Evolutionary conservation across 306 rosid genomes (phyloP).

Genomic region (Acacia melanoxylon): DNA sequence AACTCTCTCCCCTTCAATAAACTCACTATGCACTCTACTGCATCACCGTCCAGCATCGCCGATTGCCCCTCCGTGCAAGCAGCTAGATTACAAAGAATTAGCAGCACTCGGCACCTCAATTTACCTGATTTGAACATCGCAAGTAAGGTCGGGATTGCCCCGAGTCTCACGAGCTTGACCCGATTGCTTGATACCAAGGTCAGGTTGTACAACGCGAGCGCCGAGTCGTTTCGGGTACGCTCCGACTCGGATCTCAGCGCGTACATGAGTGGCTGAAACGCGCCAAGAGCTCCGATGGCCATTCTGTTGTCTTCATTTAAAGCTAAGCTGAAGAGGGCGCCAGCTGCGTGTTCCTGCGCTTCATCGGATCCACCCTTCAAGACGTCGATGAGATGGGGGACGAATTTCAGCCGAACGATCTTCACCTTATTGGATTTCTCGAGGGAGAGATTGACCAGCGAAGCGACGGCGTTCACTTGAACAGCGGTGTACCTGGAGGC

Average conservation of each 20-base stretch:
- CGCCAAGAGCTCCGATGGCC: constrained; percentile 91
- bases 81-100: constrained; percentile 78
- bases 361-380: constrained; percentile 66
- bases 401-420: constrained; percentile 80
- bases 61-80: constrained; percentile 67
- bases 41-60: constrained; percentile 78
- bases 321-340: constrained; percentile 84
- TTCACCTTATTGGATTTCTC: constrained; percentile 79
- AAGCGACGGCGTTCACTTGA: constrained; percentile 76
- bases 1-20: constrained; percentile 54
- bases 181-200: constrained; percentile 75
- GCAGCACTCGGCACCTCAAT: constrained; percentile 52
- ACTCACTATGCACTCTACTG: constrained; percentile 64
- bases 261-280: constrained; percentile 78
- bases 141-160: constrained; percentile 56
- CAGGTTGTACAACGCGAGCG: constrained; percentile 79
- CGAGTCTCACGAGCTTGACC: constrained; percentile 72
- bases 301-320: constrained; percentile 81
- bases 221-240: constrained; percentile 77
- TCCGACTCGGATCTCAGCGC: constrained; percentile 73
- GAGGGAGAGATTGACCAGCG: constrained; percentile 79
- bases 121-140: constrained; percentile 47
- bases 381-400: constrained; percentile 66
- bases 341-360: constrained; percentile 95
- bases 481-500: constrained; percentile 60